Evolutionary conservation across 2,329 filamentous ascomycete species (phyloP), one percentile per base, ranked within the genome.

Genomic region (Penicillium sp.): DNA sequence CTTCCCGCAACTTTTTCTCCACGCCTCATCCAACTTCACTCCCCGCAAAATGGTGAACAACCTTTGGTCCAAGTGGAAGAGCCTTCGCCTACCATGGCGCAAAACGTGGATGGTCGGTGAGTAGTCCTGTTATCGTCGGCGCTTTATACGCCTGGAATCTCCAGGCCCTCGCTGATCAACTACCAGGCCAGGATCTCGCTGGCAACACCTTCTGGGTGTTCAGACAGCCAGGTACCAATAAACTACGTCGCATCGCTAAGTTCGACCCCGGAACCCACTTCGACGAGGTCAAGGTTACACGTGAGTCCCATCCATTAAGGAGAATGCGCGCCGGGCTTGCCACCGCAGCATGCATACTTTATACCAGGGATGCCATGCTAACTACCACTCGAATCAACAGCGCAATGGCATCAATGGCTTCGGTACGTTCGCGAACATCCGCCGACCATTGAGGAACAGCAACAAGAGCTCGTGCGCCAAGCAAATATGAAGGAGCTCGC

Each of bases 121-220:
- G 57, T 62, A 23, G 39, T 53, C 45, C 24, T 23, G 20, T 35
- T 31, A 15, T 28, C n/a, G 32, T 24, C 29, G 18, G 35, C 42
- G 18, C 15, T 10, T 27, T 28, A 28, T 37, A 6, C 29, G n/a
- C 25, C 13, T 31, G 24, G 39, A 37, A 41, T 15, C 18, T 18
- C 20, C 38, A 39, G 29, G 31, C 33, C 10, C 33, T 45, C 28
- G 43, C 55, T 57, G 40, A 61, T 46, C 56, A 44, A 29, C 47
- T 25, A 46, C 43, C 60, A 82, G 82, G 82, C 62, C 73, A 76
- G 57, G 82, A 86, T 66, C 74, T 86, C 42, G 66, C 75, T 18
- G 82, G 82, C 53, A 85, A 85, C 67, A 84, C 81, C 8, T 86
- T 78, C 66, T 86, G 82, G 82, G 81, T 84, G 61, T 84, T 85